Conservation (phyloP, 768 basidiomycete genomes). For the Dentipellis fragilis region DNA sequence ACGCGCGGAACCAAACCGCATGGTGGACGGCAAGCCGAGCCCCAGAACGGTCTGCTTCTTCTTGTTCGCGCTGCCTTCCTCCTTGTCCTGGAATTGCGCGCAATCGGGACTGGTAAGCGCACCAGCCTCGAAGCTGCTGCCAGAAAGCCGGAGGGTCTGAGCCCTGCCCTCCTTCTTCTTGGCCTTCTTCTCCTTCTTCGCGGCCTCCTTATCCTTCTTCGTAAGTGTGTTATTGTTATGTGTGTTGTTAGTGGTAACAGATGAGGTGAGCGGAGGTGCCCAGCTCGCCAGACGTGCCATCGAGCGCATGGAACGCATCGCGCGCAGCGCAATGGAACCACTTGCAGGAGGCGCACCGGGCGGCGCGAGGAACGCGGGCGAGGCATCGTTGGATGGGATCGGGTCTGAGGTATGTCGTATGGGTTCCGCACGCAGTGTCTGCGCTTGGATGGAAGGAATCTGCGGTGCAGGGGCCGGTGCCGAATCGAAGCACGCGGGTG, state of each 20-base stretch:
- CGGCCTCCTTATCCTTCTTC: conserved; percentile 25
- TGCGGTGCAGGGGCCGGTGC: conserved; percentile 4
- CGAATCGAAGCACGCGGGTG: conserved; percentile 15
- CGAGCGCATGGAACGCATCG: conserved; percentile 67
- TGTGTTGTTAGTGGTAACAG: conserved; percentile 15
- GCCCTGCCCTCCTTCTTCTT: conserved; percentile 17
- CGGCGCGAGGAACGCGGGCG: conserved; percentile 9
- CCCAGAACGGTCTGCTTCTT: conserved; percentile 51
- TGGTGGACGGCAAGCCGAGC: conserved; percentile 48
- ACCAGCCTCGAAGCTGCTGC: conserved; percentile 65
- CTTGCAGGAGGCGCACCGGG: neutral
- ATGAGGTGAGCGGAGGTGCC: conserved; percentile 33
- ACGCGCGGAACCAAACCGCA: conserved; percentile 22
- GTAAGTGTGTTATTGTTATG: conserved; percentile 13
- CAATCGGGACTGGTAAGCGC: conserved; percentile 27
- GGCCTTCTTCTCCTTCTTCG: conserved; percentile 22
- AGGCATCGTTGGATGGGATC: conserved; percentile 10
- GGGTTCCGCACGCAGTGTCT: neutral
- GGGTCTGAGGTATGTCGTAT: neutral
- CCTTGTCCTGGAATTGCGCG: conserved; percentile 2
- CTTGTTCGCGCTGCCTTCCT: conserved; percentile 15
- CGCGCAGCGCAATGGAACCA: conserved; percentile 66
- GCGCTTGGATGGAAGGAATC: neutral
- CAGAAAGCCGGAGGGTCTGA: conserved; percentile 34
- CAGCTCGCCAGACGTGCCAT: conserved; percentile 66